Conservation (phyloP, 1,139 yeast species). For the Arxiozyma slooffiae region DNA sequence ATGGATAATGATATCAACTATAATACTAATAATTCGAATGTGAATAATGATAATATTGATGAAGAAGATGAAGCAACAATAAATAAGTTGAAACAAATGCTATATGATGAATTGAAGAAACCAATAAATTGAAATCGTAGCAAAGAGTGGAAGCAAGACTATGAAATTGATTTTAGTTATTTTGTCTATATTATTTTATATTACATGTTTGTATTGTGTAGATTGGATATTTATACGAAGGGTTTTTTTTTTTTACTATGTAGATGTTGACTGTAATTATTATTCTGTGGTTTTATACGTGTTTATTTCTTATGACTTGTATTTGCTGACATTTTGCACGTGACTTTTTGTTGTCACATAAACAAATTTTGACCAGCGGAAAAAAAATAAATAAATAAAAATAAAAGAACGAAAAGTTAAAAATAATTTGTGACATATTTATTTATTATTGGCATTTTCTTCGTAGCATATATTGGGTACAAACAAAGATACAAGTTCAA, state of each 20-base stretch:
- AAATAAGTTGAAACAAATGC: conserved; percentile 37
- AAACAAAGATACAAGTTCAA: not conserved
- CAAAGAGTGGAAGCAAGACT: too few species aligned
- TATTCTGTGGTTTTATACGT: not conserved
- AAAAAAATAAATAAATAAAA: not conserved
- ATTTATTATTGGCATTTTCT: not conserved
- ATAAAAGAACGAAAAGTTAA: not conserved
- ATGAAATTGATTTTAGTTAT: too few species aligned
- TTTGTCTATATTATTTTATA: too few species aligned
- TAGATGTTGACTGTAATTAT: not conserved
- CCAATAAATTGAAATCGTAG: not conserved
- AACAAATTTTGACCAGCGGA: conserved; percentile 1
- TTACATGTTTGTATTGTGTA: too few species aligned
- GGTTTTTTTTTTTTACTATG: too few species aligned
- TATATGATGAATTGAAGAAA: conserved; percentile 43
- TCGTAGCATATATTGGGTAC: not conserved
- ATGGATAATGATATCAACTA: conserved; percentile 46
- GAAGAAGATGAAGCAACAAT: conserved; percentile 28
- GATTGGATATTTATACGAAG: too few species aligned
- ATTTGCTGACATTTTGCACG: not conserved
- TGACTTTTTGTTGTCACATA: conserved; percentile 2
- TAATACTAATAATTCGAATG: conserved; percentile 4
- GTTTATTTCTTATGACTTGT: not conserved
- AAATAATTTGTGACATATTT: conserved; percentile 1
- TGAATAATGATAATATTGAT: conserved; percentile 9